Evolutionary conservation across 2,329 filamentous ascomycete genomes (phyloP), one percentile per base, ranked within the genome.

Genomic region (Myriangium duriaei): DNA sequence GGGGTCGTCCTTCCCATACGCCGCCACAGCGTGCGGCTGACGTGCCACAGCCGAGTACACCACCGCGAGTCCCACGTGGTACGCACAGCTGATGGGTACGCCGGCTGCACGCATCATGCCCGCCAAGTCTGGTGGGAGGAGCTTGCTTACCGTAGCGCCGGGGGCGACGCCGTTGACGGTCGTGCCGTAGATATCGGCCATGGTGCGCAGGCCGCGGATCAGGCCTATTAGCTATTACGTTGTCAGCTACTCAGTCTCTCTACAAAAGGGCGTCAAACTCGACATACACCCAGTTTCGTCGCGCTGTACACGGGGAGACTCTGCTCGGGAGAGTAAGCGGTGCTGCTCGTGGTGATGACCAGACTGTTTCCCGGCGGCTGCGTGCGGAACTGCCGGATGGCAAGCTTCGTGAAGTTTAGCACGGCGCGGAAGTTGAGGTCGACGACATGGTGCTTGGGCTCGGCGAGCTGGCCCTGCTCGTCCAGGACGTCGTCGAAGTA

Each of bases 111-210:
- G 49, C 28, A 62, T 52, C 0, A 55, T 53, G 2, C 42, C 49
- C 5, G 53, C 51, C 4, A 61, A 42, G 14, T 61, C 37, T 3
- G 21, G 29, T 4, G 56, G 53, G 1, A 62, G 41, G 1, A 60
- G 39, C 1, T 40, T 47, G 4, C 56, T 56, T 18, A 54, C 47
- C 5, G 57, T 61, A 1, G 55, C 56, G 0, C 55, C 54, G 0
- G 61, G 59, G 0, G 59, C 60, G 11, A 64, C 58, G 3, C 42
- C 50, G 32, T 61, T 61, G 49, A 64, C 62, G 13, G 60, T 58
- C 38, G 57, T 55, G 28, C 49, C 42, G 21, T 55, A 40, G 4
- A 35, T 26, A 9, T 34, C 29, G 3, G 57, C 26, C 0, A 47
- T 40, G 0, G 56, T 49, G 3, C 58, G 49, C 17, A 62, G 47